Conservation (phyloP, 1,284 basidiomycete genomes). For the Limonomyces culmigenus region DNA sequence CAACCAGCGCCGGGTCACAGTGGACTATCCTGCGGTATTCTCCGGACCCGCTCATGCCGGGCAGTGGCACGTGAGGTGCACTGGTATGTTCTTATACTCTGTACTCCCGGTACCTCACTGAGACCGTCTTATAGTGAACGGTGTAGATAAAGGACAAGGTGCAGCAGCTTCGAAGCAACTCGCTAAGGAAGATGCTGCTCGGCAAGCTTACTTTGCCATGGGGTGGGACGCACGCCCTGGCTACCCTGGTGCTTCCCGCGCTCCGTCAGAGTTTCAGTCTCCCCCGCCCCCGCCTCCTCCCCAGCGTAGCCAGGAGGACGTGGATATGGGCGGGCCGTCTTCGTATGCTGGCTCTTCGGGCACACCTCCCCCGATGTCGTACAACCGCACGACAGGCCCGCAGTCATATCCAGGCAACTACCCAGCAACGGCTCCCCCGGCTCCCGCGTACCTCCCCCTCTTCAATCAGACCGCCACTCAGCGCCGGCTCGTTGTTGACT, state of each 20-base stretch:
- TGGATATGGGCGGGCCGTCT: neutral
- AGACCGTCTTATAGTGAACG: conserved; percentile 8
- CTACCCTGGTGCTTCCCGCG: too few species aligned
- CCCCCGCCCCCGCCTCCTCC: too few species aligned
- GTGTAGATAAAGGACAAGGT: conserved; percentile 8
- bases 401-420: too few species aligned
- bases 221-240: conserved; percentile 3
- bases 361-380: conserved; percentile 15
- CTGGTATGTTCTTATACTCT: conserved; percentile 24
- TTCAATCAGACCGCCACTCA: conserved; percentile 2
- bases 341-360: conserved; percentile 12
- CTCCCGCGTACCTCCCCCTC: conserved; percentile 3
- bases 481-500: conserved; percentile 2
- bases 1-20: conserved; percentile 36
- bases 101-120: neutral
- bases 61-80: conserved; percentile 44
- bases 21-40: conserved; percentile 42
- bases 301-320: neutral
- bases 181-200: conserved; percentile 12
- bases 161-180: conserved; percentile 9
- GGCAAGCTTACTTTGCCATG: conserved; percentile 8
- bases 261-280: too few species aligned
- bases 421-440: neutral
- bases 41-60: conserved; percentile 47
- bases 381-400: conserved; percentile 35